These are phyloP conservation scores for Suillus tomentosus DNA, from an alignment of 768 basidiomycete species.

Conservation along the genomic window DNA sequence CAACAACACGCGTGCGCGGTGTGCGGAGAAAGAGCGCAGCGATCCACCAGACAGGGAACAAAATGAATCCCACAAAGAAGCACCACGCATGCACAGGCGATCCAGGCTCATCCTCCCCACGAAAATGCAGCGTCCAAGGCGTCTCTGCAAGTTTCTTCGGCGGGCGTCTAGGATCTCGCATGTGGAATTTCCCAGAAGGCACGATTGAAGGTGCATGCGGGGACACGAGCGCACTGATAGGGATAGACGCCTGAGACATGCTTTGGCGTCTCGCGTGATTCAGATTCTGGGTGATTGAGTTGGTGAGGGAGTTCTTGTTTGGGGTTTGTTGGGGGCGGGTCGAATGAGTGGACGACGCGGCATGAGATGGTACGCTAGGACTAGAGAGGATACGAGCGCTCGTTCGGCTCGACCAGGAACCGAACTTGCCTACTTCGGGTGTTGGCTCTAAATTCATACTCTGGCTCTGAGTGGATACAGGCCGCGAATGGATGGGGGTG, in stretches of 20 bases:
- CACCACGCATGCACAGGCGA: conserved; percentile 72
- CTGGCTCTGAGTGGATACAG: conserved; percentile 26
- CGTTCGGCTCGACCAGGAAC: conserved; percentile 39
- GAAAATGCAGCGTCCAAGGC: conserved; percentile 60
- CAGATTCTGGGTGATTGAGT: conserved; percentile 14
- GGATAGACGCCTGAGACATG: conserved; percentile 73
- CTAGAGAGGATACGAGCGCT: conserved; percentile 29
- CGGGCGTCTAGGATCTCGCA: conserved; percentile 78
- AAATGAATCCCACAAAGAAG: conserved; percentile 72
- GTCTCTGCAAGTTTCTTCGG: conserved; percentile 55
- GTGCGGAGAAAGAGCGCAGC: conserved; percentile 53
- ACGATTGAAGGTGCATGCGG: conserved; percentile 76
- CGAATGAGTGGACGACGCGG: conserved; percentile 39
- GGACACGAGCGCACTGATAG: conserved; percentile 74
- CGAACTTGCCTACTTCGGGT: conserved; percentile 21
- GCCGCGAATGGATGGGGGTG: conserved; percentile 34
- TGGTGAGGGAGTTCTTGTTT: conserved; percentile 21
- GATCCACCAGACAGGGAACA: conserved; percentile 67
- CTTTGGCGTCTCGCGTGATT: conserved; percentile 47
- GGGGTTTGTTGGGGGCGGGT: conserved; percentile 25
- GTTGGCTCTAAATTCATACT: conserved; percentile 20
- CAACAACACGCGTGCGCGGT: conserved; percentile 64
- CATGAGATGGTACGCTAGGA: conserved; percentile 39
- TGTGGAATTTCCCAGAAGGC: conserved; percentile 64
- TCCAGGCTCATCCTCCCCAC: conserved; percentile 51